phyloP scores from a whole-genome alignment of 257 asterid genomes.

The Rubia yunnanensis region DNA sequence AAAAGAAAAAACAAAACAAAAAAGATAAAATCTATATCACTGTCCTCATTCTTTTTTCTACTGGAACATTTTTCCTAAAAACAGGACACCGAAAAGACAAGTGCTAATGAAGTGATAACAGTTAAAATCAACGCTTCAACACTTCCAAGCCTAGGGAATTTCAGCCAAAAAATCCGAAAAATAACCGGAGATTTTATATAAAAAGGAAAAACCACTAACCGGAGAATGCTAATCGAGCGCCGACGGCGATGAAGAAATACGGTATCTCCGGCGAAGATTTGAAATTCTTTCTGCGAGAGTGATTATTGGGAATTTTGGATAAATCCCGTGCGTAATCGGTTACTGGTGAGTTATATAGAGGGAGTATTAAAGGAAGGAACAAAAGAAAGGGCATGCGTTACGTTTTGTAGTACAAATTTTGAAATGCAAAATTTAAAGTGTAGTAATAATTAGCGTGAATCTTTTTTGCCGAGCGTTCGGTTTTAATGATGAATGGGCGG shows the following conservation, averaged over 20 bases:
- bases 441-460: not conserved
- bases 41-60: not conserved
- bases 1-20: too few relatives aligned
- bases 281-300: not conserved
- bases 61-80: not conserved
- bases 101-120: not conserved
- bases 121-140: not conserved
- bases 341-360: not conserved
- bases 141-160: not conserved
- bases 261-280: not conserved
- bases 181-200: not conserved
- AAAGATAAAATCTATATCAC: too few relatives aligned
- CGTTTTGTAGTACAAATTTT: not conserved
- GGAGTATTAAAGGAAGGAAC: not conserved
- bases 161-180: not conserved
- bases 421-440: constrained; percentile 11
- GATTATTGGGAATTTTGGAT: not conserved
- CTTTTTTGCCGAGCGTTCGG: not conserved
- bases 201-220: too few relatives aligned
- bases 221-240: not conserved
- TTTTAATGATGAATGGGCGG: not conserved
- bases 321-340: not conserved
- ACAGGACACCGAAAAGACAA: not conserved
- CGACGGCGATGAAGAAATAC: not conserved
- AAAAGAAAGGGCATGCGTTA: not conserved